Base-by-base conservation (phyloP, 1,284 basidiomycete genomes). In the Fistulinella cinereoalba region DNA sequence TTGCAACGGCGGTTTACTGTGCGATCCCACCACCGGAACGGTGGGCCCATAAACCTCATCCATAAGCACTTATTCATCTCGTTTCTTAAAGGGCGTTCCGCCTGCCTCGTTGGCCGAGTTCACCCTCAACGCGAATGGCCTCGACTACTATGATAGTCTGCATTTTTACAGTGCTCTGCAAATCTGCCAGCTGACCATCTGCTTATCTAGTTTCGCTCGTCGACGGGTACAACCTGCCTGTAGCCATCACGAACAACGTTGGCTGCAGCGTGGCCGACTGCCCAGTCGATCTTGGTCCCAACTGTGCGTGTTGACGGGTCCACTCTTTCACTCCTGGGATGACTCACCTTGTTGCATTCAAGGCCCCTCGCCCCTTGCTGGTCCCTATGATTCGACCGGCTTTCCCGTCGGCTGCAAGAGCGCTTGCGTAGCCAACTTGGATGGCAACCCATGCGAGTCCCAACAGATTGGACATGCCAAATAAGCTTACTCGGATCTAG, bases 101-200 rank as follows among this genome's bases (percentile, higher is more conserved):
- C 82, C 82, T 43, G 80, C 76, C 6, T 73, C 75, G n/a, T 65
- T 83, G 21, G 80, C 79, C 6, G 80, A 83, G 54, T 83, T 71
- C 61, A 83, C 77, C 13, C 65, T 84, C 7, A 47, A 57, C 11
- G 7, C 52, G 13, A 41, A 41, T 25, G 61, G 52, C 18, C 1
- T 42, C 10, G 62, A 62, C 39, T 62, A 57, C 34, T 63, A 59
- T 29, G 60, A 66, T 44, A 60, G 65, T 66, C 4, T 27, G 25
- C 25, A 7, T 27, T 27, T 27, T 27, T 12, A 7, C 8, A 27
- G 8, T 27, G n/a, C n/a, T 12, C 12, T 27, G 25, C 25, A 27
- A 12, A 7, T 27, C 12, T n/a, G n/a, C n/a, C 25, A 27, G 25
- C 8, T 27, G 25, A 7, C 12, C 25, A 27, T 40, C 4, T 13